A percentile compares a stretch with the other conserved stretches of the same genome.
phyloP scores from a whole-genome alignment of 2,329 filamentous ascomycete genomes.

The Diaporthe vexans region DNA sequence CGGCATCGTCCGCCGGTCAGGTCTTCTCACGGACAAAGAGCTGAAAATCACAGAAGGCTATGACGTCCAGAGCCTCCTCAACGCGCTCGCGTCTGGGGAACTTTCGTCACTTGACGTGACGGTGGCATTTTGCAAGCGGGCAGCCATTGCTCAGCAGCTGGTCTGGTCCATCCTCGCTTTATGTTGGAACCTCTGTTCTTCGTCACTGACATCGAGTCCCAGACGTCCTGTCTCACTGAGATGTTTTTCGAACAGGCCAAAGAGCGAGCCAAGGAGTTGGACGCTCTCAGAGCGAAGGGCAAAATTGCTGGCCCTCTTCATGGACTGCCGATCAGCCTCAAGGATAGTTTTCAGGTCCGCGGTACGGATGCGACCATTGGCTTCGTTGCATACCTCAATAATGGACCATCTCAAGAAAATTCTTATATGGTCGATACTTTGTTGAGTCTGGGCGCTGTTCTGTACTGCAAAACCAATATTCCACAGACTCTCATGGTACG shows the following conservation, averaged over 20 bases:
- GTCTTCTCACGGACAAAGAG: slow-evolving; percentile 38
- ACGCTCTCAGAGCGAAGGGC: slow-evolving; percentile 30
- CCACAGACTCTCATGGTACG: slow-evolving; percentile 43
- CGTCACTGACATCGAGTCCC: not conserved
- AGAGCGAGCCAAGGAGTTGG: slow-evolving; percentile 38
- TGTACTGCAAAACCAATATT: slow-evolving; percentile 43
- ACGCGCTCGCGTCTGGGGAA: slow-evolving; percentile 32
- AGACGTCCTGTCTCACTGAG: slow-evolving; percentile 42
- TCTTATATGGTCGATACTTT: slow-evolving; percentile 42
- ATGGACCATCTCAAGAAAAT: slow-evolving; percentile 39
- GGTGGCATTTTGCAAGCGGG: slow-evolving; percentile 41
- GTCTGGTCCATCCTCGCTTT: not conserved
- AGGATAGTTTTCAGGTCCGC: slow-evolving; percentile 41
- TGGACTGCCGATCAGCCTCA: slow-evolving; percentile 40
- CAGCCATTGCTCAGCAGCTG: slow-evolving; percentile 42
- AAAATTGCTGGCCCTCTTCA: slow-evolving; percentile 38
- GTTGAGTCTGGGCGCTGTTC: slow-evolving; percentile 41
- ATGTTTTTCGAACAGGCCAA: slow-evolving; percentile 38
- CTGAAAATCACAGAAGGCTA: slow-evolving; percentile 40
- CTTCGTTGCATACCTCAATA: slow-evolving; percentile 39
- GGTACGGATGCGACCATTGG: slow-evolving; percentile 40
- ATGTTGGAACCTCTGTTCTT: not conserved
- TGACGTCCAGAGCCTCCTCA: slow-evolving; percentile 33
- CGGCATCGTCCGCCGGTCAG: slow-evolving; percentile 27
- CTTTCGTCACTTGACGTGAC: slow-evolving; percentile 40